phyloP scores from a whole-genome alignment of 106 monocot genomes.

The Platanthera zijinensis region DNA sequence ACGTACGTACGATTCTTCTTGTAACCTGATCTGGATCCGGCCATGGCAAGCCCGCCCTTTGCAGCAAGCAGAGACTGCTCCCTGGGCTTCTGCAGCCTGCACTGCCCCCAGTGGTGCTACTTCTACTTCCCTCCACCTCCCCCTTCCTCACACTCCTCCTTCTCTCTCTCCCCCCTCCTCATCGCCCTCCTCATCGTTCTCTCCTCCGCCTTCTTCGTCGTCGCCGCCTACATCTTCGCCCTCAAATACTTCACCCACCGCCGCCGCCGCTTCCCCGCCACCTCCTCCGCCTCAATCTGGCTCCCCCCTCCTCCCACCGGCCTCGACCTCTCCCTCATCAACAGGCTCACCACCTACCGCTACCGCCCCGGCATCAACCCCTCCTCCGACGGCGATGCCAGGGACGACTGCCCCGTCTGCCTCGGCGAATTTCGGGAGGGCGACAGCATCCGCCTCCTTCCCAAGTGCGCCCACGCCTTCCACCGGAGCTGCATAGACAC shows the following conservation, averaged over 20 bases:
- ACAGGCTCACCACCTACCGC: slow-evolving; percentile 40
- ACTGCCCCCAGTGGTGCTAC: slow-evolving; percentile 78
- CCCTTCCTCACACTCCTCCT: slow-evolving; percentile 12
- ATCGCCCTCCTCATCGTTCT: slow-evolving; percentile 83
- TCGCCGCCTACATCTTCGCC: slow-evolving; percentile 66
- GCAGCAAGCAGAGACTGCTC: slow-evolving; percentile 62
- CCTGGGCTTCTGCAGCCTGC: slow-evolving; percentile 67
- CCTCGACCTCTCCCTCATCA: slow-evolving; percentile 55
- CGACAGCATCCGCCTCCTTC: slow-evolving; percentile 35
- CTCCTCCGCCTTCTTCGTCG: slow-evolving; percentile 51
- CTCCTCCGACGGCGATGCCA: slow-evolving; percentile 16
- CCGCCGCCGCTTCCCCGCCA: neutral
- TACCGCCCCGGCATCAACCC: slow-evolving; percentile 44
- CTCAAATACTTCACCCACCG: slow-evolving; percentile 47
- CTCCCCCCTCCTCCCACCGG: slow-evolving; percentile 27
- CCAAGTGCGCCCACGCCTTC: slow-evolving; percentile 43
- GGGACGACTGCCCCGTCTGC: slow-evolving; percentile 73
- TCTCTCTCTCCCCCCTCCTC: slow-evolving; percentile 66
- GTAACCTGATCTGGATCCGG: too few relatives aligned
- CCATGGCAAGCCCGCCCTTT: slow-evolving; percentile 26
- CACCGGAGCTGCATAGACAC: slow-evolving; percentile 47
- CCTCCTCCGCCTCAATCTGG: neutral
- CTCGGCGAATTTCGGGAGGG: slow-evolving; percentile 35
- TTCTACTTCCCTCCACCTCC: slow-evolving; percentile 55
- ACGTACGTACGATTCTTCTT: neutral